Evolutionary conservation across 1,284 basidiomycete genomes (phyloP).

Genomic region (Fomitopsis schrenkii): DNA sequence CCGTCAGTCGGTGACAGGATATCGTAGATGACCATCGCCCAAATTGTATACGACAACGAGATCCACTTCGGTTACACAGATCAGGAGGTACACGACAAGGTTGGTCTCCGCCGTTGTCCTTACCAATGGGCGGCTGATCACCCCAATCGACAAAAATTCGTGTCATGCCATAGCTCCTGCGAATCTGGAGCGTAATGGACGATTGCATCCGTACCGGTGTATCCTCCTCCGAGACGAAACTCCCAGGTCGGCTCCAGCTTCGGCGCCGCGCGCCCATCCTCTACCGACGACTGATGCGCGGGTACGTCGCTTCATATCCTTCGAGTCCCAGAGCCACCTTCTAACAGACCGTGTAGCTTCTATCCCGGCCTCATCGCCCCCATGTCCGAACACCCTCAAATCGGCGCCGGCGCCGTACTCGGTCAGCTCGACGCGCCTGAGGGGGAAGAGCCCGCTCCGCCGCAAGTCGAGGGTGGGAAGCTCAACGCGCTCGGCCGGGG

Average conservation of each 20-base stretch:
- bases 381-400: conserved; percentile 33
- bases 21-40: conserved; percentile 82
- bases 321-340: neutral
- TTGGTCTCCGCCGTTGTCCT: conserved; percentile 17
- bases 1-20: no score
- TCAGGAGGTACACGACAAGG: conserved; percentile 75
- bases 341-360: conserved; percentile 38
- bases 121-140: neutral
- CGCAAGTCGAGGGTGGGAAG: conserved; percentile 3
- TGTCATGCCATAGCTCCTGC: conserved; percentile 47
- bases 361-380: conserved; percentile 58
- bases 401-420: conserved; percentile 36
- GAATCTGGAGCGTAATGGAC: conserved; percentile 93
- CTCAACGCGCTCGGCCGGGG: neutral
- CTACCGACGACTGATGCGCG: conserved; percentile 86
- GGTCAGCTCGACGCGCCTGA: conserved; percentile 39
- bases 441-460: conserved; percentile 3
- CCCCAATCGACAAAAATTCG: neutral
- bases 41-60: conserved; percentile 96
- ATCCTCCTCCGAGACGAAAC: conserved; percentile 67
- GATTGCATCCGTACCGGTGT: conserved; percentile 89
- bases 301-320: conserved; percentile 39
- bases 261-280: conserved; percentile 81
- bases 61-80: conserved; percentile 73
- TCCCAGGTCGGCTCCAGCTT: conserved; percentile 84